Evolutionary conservation across 2,329 filamentous ascomycete species (phyloP).

Genomic region (Huntiella bhutanensis): DNA sequence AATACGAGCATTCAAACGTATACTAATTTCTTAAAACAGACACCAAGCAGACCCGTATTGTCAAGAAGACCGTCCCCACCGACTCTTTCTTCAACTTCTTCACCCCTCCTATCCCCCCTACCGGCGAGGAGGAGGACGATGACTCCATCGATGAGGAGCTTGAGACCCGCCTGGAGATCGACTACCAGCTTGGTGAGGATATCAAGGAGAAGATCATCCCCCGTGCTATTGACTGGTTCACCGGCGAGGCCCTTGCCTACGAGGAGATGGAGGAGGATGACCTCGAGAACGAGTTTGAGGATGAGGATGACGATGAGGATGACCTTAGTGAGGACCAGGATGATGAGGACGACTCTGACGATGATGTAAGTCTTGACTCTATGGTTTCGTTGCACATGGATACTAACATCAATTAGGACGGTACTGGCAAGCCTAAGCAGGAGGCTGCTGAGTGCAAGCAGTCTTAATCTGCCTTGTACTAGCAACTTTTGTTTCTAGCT

Average conservation of each 20-base stretch:
- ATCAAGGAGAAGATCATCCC: conserved; percentile 99
- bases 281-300: conserved; percentile 68
- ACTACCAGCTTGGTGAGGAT: conserved; percentile 97
- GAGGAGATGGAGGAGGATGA: conserved; percentile 80
- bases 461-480: conserved; percentile 37
- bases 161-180: conserved; percentile 90
- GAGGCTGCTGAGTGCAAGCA: conserved; percentile 93
- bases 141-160: conserved; percentile 73
- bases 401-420: conserved; percentile 38
- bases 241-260: conserved; percentile 88
- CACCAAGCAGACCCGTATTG: conserved; percentile 96
- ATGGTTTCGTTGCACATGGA: not conserved
- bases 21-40: conserved; percentile 32
- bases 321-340: conserved; percentile 70
- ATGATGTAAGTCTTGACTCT: conserved; percentile 41
- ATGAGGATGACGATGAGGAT: conserved; percentile 83
- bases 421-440: conserved; percentile 77
- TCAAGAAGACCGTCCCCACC: conserved; percentile 97
- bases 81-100: conserved; percentile 99
- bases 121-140: conserved; percentile 49
- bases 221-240: conserved; percentile 98
- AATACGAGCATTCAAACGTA: not conserved
- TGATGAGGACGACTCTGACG: conserved; percentile 64
- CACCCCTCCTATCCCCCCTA: conserved; percentile 75
- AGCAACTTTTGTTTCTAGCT: conserved; percentile 1